Base-by-base conservation (phyloP, 1,284 basidiomycete species). In the Sporisorium reilianum region DNA sequence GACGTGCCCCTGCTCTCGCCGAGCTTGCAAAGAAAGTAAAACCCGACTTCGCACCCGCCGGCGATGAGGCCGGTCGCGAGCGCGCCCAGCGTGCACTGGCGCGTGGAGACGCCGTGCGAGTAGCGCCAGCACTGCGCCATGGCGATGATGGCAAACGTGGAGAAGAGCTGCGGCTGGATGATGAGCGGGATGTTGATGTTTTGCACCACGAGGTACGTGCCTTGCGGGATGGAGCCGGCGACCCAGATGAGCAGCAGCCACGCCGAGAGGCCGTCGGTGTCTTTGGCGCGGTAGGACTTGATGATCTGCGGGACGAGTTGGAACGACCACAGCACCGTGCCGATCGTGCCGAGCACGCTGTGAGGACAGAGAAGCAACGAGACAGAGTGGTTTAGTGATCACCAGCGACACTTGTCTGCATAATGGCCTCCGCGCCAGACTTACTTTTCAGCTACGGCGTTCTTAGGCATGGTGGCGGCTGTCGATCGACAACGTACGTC, bases 221-320 rank as follows among this genome's bases (percentile, higher is more conserved):
- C 91, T 20, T 93, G 86, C 72, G 91, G 90, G 8, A 89, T 84
- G 0, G 88, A 88, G 0, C 90, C 87, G 10, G 89, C 76, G 0
- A 88, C 89, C 92, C 92, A 93, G 14, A 91, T 81, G 5, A 91
- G 84, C 90, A 92, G 89, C 36, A 94, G 87, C 82, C 87, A 89
- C 16, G 87, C 88, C 0, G 92, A 93, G 7, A 93, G 87, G 0
- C 93, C 92, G 25, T 89, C 87, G 0, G 91, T 92, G 32, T 89
- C 89, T 80, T 93, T 91, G 22, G 88, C 86, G n/a, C 89, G 88
- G 85, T 89, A 90, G 75, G 88, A 91, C 83, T 93, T 93, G 75
- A 84, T 63, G 57, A 87, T 88, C 80, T 93, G 92, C 12, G 92
- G 92, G 12, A 93, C 82, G 30, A 93, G 86, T 81, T 92, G 90